Evolutionary conservation across 257 asterid genomes (phyloP).

Genomic region (Primulina eburnea): DNA sequence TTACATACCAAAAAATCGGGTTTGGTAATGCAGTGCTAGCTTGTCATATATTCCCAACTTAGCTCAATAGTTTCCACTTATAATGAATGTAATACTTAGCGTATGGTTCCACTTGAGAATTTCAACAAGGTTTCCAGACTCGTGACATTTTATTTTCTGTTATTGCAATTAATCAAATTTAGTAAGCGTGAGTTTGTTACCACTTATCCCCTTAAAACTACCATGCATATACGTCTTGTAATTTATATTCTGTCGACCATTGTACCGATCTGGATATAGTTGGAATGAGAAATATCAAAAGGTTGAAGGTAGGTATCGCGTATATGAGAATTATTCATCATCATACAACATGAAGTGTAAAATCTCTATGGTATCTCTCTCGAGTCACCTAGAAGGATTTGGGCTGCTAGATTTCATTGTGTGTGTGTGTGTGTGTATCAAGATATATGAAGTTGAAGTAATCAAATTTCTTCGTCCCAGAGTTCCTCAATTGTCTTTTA

Average conservation of each 20-base stretch:
- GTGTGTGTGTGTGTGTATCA: not conserved
- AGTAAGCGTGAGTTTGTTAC: not conserved
- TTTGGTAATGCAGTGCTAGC: constrained; percentile 17
- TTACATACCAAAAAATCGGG: not conserved
- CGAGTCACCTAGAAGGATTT: not conserved
- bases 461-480: constrained; percentile 52
- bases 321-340: not conserved
- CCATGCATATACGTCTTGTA: not conserved
- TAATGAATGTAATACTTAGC: constrained; percentile 12
- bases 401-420: not conserved
- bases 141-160: not conserved
- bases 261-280: not conserved
- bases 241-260: too few relatives aligned
- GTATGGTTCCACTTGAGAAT: constrained; percentile 7
- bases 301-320: not conserved
- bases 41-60: constrained; percentile 26
- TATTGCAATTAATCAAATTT: not conserved
- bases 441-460: not conserved
- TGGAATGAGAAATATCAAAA: not conserved
- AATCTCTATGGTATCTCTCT: not conserved
- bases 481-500: constrained; percentile 52
- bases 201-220: too few relatives aligned
- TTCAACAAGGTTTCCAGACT: not conserved
- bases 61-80: constrained; percentile 8
- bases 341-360: not conserved